Base-by-base conservation (phyloP, 2,329 filamentous ascomycete genomes). In the Pyrenophora teres region DNA sequence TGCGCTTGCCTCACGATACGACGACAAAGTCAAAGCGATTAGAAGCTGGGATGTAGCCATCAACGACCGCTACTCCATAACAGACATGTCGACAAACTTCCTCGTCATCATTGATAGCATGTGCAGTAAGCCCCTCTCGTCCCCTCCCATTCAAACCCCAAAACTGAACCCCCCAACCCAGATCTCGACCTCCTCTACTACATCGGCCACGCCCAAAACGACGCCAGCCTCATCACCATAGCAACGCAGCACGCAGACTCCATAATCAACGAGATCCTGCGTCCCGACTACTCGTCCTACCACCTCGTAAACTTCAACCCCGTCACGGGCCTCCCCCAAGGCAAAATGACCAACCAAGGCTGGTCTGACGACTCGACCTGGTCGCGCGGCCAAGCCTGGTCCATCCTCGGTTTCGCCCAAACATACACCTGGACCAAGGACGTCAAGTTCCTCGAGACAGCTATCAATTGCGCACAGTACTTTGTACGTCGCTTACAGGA, bases 331-430 rank as follows among this genome's bases (percentile, higher is more conserved):
- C 57, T 53, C 0, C 59, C 81, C 6, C 80, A 79, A 54, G 70
- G 75, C 16, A 73, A 73, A n/a, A 69, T 79, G 48, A 81, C 79
- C 0, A 78, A 80, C 40, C 79, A 81, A 57, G 79, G 79, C 0
- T 75, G 74, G 59, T 62, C 60, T 1, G 75, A 80, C 44, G 61
- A 62, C 1, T 79, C 75, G 0, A 78, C 74, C 8, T 81, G 79
- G 79, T 67, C 74, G 4, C 71, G 79, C 3, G 79, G 79, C 0
- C 79, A 81, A 49, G 77, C 78, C 0, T 81, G 79, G 79, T 74
- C 75, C 0, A 76, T 81, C 2, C 71, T 75, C 40, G 79, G 79
- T 0, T 81, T 80, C 46, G 74, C 74, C 0, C 74, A 80, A 57
- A 75, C 75, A 0, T 80, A 78, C 45, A 57, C 59, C n/a, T 81